These are phyloP conservation scores for Quercus wislizeni DNA, from an alignment of 306 rosid genomes.

Conservation along the genomic window DNA sequence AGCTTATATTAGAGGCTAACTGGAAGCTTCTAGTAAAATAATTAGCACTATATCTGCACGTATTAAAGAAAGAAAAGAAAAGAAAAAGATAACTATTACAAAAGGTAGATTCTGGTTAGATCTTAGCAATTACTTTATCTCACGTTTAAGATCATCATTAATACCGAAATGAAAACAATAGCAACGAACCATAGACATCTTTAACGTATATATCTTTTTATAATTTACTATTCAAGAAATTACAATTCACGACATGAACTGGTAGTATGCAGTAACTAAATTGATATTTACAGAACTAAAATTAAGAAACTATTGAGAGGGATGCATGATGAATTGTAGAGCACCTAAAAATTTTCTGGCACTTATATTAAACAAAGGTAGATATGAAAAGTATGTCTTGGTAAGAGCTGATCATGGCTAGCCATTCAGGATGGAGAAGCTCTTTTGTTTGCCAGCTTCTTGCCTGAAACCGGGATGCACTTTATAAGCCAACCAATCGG, in stretches of 20 bases:
- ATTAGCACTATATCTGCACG: too few species aligned
- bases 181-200: too few species aligned
- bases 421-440: not conserved
- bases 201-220: not conserved
- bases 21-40: too few species aligned
- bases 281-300: not conserved
- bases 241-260: not conserved
- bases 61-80: too few species aligned
- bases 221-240: not conserved
- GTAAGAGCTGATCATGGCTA: not conserved
- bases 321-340: not conserved
- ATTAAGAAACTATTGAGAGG: not conserved
- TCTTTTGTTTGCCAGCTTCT: too few species aligned
- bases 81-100: too few species aligned
- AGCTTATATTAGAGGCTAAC: not conserved
- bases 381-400: not conserved
- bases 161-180: not conserved
- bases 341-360: not conserved
- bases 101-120: too few species aligned
- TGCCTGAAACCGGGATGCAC: constrained; percentile 12
- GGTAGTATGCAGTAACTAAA: not conserved
- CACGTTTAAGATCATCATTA: not conserved
- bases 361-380: not conserved
- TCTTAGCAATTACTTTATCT: not conserved
- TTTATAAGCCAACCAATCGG: constrained; percentile 29